phyloP scores from a whole-genome alignment of 1,139 yeast genomes.

The Saccharomyces hybrid region DNA sequence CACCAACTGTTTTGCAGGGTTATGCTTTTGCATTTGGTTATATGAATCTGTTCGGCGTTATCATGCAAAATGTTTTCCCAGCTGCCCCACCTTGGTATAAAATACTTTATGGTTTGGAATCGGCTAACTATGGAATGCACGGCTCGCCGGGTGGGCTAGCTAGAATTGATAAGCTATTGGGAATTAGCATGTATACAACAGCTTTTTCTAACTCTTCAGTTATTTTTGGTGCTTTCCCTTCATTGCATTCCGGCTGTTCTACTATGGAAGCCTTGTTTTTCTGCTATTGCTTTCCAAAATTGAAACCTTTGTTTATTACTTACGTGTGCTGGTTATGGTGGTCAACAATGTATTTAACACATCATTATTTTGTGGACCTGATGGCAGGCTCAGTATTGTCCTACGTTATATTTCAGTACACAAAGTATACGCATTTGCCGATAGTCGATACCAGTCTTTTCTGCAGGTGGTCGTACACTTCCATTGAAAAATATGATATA shows the following conservation, averaged over 20 bases:
- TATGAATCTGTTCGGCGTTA: constrained; percentile 83
- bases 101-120: constrained; percentile 71
- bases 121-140: constrained; percentile 85
- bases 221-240: constrained; percentile 97
- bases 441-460: constrained; percentile 50
- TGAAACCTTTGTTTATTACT: constrained; percentile 53
- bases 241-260: constrained; percentile 89
- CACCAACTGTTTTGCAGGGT: constrained; percentile 80
- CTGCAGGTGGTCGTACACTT: constrained; percentile 78
- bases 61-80: constrained; percentile 76
- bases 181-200: constrained; percentile 79
- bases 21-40: constrained; percentile 97
- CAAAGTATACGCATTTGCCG: constrained; percentile 73
- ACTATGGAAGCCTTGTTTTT: constrained; percentile 87
- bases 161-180: constrained; percentile 74
- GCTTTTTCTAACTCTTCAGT: constrained; percentile 83
- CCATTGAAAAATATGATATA: constrained; percentile 31
- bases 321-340: constrained; percentile 95
- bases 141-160: constrained; percentile 97
- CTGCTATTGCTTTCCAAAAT: constrained; percentile 70
- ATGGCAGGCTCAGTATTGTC: constrained; percentile 85
- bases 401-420: constrained; percentile 60
- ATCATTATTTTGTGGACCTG: constrained; percentile 87
- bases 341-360: constrained; percentile 96
- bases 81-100: constrained; percentile 99